Evolutionary conservation across 2,329 filamentous ascomycete genomes (phyloP).

Genomic region (Xylaria sp.): DNA sequence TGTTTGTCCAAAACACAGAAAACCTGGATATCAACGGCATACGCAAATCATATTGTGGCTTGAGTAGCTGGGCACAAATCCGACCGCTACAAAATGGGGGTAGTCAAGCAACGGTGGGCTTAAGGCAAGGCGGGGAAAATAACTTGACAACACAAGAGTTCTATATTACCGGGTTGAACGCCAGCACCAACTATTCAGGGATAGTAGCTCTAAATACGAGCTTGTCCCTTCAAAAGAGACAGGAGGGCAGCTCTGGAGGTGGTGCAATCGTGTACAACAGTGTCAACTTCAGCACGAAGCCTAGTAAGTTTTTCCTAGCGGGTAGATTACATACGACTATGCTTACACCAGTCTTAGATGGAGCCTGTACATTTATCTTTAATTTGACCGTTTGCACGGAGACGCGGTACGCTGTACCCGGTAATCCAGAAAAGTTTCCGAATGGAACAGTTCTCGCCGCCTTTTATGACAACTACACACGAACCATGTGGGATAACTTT

Average conservation of each 20-base stretch:
- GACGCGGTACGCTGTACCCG: constrained; percentile 90
- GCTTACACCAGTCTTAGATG: constrained; percentile 33
- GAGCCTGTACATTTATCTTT: constrained; percentile 80
- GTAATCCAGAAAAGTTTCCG: constrained; percentile 72
- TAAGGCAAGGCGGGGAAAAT: constrained; percentile 74
- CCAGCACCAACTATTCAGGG: constrained; percentile 75
- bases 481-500: constrained; percentile 78
- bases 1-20: constrained; percentile 77
- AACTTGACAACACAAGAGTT: constrained; percentile 87
- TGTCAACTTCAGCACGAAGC: constrained; percentile 81
- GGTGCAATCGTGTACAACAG: constrained; percentile 79
- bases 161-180: constrained; percentile 79
- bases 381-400: constrained; percentile 90
- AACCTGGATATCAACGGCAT: constrained; percentile 73
- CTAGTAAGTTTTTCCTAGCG: constrained; percentile 62
- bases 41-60: constrained; percentile 82
- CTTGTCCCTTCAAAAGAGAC: constrained; percentile 56
- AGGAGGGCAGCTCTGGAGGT: constrained; percentile 68
- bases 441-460: constrained; percentile 69
- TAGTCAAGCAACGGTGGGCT: constrained; percentile 62
- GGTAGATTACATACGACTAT: background rate
- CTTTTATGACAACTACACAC: constrained; percentile 83
- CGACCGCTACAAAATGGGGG: constrained; percentile 65
- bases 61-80: constrained; percentile 73
- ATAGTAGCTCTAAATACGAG: constrained; percentile 71